Evolutionary conservation across 1,139 yeast genomes (phyloP), one percentile per base, ranked within the genome.

Genomic region (Yamadazyma trypodendri): DNA sequence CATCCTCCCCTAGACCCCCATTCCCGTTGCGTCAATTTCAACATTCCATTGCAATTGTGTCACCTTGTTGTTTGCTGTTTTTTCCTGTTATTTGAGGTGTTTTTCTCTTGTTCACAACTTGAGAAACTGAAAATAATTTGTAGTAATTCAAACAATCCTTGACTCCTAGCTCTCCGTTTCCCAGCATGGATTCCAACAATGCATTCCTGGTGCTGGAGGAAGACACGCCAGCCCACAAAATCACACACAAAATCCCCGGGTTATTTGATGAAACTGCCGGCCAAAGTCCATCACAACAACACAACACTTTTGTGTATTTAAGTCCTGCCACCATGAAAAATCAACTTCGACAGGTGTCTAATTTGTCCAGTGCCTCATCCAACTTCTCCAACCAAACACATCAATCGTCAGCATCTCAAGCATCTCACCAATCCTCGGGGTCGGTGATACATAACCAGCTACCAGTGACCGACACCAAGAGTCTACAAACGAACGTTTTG

Each of bases 371-470:
- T 29, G 45, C 60, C n/a, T 48, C 52, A 4, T 53, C 55, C 4
- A 48, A 61, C 6, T 54, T 61, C 24, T 54, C 61, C 15, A 50
- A 45, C 43, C 60, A 57, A 31, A 58, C 63, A 20, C 56, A 52
- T 24, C 59, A 55, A 31, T 54, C 61, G 11, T n/a, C 34, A 44
- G 44, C 35, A 12, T 38, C 42, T 13, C 36, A 34, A 12, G 21
- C 34, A 27, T 38, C 42, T 6, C 42, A 41, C 14, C 27, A 24
- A 25, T 39, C 41, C 10, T 38, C 37, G n/a, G 41, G 41, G 13
- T 39, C 46, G 14, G 45, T 43, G 11, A 33, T 41, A 10, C 35
- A 41, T 9, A 22, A 31, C n/a, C 32, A 7, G 13, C 20, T 15
- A n/a, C n/a, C 14, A 21, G 11, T 18, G 13, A 22, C 22, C 7